Evolutionary conservation across 176 grass and related monocot genomes (phyloP).

Genomic region (Zizania latifolia): DNA sequence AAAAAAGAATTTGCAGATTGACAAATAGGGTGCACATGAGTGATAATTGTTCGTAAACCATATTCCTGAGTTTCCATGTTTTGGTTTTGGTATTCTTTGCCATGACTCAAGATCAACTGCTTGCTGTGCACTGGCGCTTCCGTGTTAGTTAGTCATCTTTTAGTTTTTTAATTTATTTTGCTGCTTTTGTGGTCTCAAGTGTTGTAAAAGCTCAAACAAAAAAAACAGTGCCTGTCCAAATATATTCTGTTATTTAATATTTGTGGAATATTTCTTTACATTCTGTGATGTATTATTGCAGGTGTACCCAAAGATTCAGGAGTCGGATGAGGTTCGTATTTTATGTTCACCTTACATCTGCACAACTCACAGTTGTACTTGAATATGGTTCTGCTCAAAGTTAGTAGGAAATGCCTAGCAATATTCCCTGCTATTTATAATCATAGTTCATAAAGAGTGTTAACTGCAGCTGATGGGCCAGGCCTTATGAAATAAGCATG

Average conservation of each 20-base stretch:
- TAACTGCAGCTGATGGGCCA: neutral
- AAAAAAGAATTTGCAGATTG: no score
- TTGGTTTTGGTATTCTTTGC: neutral
- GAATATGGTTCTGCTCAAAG: neutral
- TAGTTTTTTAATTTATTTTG: neutral
- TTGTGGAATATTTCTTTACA: neutral
- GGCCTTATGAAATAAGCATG: neutral
- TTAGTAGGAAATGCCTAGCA: neutral
- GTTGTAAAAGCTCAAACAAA: neutral
- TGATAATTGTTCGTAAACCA: no score
- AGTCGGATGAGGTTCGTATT: constrained; percentile 62
- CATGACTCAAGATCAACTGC: neutral
- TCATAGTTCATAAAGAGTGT: neutral
- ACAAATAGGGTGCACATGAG: no score
- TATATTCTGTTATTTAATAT: neutral
- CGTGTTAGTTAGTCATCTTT: neutral
- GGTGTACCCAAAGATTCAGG: constrained; percentile 91
- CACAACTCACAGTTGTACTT: neutral
- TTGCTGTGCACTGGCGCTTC: neutral
- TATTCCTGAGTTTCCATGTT: neutral
- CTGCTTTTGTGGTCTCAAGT: neutral
- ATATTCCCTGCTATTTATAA: neutral
- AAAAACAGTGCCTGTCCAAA: neutral
- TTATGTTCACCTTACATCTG: constrained; percentile 1
- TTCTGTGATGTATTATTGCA: constrained; percentile 35